Percentiles rank a stretch among this genome's conserved stretches.
phyloP scores from a whole-genome alignment of 768 basidiomycete genomes.

The Tulasnella sp. region DNA sequence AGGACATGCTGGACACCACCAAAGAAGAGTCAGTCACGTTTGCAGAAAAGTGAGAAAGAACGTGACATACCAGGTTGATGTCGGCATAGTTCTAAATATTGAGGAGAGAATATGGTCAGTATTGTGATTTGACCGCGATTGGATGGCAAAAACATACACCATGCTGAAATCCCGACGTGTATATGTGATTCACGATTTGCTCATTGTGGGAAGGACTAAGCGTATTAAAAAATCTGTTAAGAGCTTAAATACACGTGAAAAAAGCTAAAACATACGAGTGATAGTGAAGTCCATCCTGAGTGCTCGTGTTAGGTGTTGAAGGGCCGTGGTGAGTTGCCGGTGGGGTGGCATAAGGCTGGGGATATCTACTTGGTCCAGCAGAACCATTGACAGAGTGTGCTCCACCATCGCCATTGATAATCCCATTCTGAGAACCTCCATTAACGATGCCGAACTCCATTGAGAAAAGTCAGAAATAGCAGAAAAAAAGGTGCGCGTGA shows the following conservation, averaged over 20 bases:
- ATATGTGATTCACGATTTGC: constrained; percentile 64
- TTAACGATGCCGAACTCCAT: background rate
- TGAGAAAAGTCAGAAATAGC: background rate
- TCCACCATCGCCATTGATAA: constrained; percentile 3
- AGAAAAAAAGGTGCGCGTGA: background rate
- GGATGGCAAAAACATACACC: constrained; percentile 43
- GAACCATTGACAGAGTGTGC: constrained; percentile 4
- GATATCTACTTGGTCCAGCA: constrained; percentile 23
- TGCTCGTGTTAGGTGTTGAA: constrained; percentile 26
- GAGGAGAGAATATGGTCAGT: background rate
- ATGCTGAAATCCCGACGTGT: constrained; percentile 66
- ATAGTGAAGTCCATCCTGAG: constrained; percentile 4
- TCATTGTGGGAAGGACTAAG: constrained; percentile 48
- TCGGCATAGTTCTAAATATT: constrained; percentile 62
- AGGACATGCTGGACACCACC: constrained; percentile 12
- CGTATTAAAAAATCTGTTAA: constrained; percentile 8
- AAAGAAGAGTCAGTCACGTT: background rate
- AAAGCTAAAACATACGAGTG: background rate
- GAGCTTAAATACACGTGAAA: background rate
- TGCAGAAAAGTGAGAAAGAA: background rate
- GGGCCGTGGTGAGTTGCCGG: constrained; percentile 46
- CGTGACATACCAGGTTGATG: constrained; percentile 45
- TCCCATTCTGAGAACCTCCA: background rate
- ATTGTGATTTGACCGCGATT: constrained; percentile 5
- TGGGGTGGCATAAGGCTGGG: constrained; percentile 38